phyloP scores from a whole-genome alignment of 345 rosid species.

The Garcia nutans region DNA sequence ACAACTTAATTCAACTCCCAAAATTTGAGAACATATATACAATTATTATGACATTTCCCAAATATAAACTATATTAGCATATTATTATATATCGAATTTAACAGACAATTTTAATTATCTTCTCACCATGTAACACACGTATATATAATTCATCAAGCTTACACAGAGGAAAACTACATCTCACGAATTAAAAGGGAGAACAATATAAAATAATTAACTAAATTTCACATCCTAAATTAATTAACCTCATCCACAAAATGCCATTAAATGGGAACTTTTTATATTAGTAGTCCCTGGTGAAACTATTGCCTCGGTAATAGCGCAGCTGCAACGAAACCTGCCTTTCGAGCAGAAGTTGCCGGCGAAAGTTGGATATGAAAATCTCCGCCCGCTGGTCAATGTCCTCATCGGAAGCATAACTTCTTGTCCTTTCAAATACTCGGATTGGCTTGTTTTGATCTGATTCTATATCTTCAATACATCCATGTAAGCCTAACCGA shows the following conservation, averaged over 20 bases:
- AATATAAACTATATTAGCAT: no score
- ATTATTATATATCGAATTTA: no score
- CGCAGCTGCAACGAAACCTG: constrained; percentile 29
- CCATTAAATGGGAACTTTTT: neutral
- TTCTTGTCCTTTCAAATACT: constrained; percentile 13
- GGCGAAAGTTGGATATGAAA: constrained; percentile 27
- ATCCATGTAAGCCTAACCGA: constrained; percentile 26
- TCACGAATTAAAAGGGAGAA: neutral
- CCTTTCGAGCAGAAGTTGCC: constrained; percentile 24
- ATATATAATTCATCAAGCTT: neutral
- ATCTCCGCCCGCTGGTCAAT: constrained; percentile 27
- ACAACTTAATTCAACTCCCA: no score
- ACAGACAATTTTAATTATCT: no score
- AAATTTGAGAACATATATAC: no score
- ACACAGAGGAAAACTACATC: neutral
- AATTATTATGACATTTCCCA: no score
- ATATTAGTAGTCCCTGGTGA: neutral
- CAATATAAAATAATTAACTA: neutral
- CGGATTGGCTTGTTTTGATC: neutral
- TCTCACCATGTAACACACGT: no score
- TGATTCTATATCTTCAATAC: constrained; percentile 21
- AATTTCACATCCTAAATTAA: neutral
- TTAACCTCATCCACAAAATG: neutral
- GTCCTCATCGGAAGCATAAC: constrained; percentile 12
- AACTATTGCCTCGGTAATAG: constrained; percentile 13